Conservation (phyloP, 805 yeast species). For the Candida alai region DNA sequence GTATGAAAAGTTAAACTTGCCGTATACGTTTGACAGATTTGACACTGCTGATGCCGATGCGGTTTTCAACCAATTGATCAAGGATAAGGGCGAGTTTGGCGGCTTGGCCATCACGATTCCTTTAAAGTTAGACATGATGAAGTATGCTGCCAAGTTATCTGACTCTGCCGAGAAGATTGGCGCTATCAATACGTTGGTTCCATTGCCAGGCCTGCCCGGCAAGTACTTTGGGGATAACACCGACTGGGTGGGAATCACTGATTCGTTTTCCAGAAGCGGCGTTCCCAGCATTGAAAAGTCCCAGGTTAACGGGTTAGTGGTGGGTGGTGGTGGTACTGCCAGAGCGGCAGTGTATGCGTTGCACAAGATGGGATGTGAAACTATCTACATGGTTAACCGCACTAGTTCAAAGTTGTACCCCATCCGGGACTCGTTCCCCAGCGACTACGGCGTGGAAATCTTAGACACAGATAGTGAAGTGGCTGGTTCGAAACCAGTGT, state of each 20-base stretch:
- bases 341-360: slow-evolving; percentile 92
- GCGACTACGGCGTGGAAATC: slow-evolving; percentile 53
- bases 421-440: slow-evolving; percentile 59
- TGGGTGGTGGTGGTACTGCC: slow-evolving; percentile 98
- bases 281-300: slow-evolving; percentile 41
- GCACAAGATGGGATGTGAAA: slow-evolving; percentile 68
- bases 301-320: slow-evolving; percentile 60
- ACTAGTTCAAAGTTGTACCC: slow-evolving; percentile 62
- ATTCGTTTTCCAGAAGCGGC: slow-evolving; percentile 63
- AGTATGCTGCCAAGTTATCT: slow-evolving; percentile 59
- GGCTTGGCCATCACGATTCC: slow-evolving; percentile 98
- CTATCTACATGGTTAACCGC: slow-evolving; percentile 78
- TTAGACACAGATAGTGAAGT: slow-evolving; percentile 49
- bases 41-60: slow-evolving; percentile 63
- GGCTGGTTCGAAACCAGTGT: slow-evolving; percentile 41
- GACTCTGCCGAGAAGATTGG: slow-evolving; percentile 83
- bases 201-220: slow-evolving; percentile 35
- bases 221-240: slow-evolving; percentile 81
- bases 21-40: slow-evolving; percentile 61
- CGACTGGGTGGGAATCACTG: slow-evolving; percentile 87
- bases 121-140: slow-evolving; percentile 74
- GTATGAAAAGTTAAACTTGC: slow-evolving; percentile 70
- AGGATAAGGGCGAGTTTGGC: slow-evolving; percentile 55
- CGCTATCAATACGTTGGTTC: slow-evolving; percentile 86
- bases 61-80: slow-evolving; percentile 51